Evolutionary conservation across 305 asterid genomes (phyloP).

Genomic region (Salvia sclarea): DNA sequence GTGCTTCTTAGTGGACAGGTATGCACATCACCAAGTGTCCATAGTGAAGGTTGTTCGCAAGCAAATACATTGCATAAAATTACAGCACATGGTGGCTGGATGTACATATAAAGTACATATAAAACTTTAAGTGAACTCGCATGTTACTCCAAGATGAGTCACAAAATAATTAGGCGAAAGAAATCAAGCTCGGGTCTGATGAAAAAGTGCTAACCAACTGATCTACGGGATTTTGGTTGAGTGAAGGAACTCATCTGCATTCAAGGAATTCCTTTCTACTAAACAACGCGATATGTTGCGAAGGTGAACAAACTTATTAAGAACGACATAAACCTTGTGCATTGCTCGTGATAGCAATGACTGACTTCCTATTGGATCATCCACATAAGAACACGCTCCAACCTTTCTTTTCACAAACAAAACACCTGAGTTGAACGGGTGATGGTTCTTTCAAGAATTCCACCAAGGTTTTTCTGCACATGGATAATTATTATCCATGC

Average conservation of each 20-base stretch:
- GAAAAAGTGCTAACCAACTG: slow-evolving; percentile 93
- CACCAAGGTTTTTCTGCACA: slow-evolving; percentile 93
- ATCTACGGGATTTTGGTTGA: slow-evolving; percentile 62
- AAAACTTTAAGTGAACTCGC: slow-evolving; percentile 42
- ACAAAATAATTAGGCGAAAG: slow-evolving; percentile 89
- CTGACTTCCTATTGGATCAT: slow-evolving; percentile 96
- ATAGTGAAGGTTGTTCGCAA: neutral
- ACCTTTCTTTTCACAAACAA: slow-evolving; percentile 90
- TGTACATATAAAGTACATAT: slow-evolving; percentile 2
- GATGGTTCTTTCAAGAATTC: slow-evolving; percentile 73
- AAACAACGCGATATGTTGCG: slow-evolving; percentile 23
- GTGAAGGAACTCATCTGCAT: slow-evolving; percentile 75
- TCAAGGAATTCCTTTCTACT: slow-evolving; percentile 27
- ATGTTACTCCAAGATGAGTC: slow-evolving; percentile 73
- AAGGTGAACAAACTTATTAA: slow-evolving; percentile 15
- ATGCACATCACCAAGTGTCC: neutral
- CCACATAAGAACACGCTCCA: slow-evolving; percentile 93
- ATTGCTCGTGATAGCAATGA: slow-evolving; percentile 91
- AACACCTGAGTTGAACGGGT: slow-evolving; percentile 88
- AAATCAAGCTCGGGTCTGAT: slow-evolving; percentile 90
- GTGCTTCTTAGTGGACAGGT: no score
- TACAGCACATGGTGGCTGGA: slow-evolving; percentile 8
- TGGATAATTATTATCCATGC: slow-evolving; percentile 27
- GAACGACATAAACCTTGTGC: slow-evolving; percentile 67
- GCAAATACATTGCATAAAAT: slow-evolving; percentile 3